Percentiles rank a stretch among this genome's conserved stretches.
Conservation (phyloP, 768 basidiomycete genomes). For the Phaeotremella skinneri region DNA sequence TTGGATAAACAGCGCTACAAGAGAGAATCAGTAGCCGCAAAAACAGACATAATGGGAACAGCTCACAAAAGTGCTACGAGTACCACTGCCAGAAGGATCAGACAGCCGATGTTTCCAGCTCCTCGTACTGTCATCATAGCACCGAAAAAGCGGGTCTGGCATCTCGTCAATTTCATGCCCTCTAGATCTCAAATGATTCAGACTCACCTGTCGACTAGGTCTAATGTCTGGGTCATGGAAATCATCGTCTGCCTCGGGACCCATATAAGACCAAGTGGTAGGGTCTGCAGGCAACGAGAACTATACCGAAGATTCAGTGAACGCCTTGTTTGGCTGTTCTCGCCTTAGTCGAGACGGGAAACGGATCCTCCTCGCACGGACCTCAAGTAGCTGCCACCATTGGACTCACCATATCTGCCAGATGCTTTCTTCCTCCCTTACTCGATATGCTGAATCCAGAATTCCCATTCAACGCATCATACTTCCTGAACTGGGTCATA, state of each 20-base stretch:
- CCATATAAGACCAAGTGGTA: slow-evolving; percentile 40
- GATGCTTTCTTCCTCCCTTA: slow-evolving; percentile 38
- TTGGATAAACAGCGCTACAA: slow-evolving; percentile 69
- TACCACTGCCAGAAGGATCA: slow-evolving; percentile 65
- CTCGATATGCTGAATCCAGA: slow-evolving; percentile 41
- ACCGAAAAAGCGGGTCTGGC: slow-evolving; percentile 42
- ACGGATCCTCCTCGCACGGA: no score
- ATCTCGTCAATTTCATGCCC: background rate
- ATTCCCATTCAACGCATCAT: slow-evolving; percentile 31
- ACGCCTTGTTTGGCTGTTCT: no score
- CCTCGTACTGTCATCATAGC: slow-evolving; percentile 76
- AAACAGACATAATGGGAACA: background rate
- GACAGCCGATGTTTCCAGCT: slow-evolving; percentile 70
- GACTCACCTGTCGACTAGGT: slow-evolving; percentile 17
- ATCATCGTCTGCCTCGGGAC: slow-evolving; percentile 48
- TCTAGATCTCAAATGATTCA: no score
- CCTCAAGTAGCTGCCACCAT: no score
- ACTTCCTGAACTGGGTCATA: slow-evolving; percentile 35
- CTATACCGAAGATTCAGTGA: no score
- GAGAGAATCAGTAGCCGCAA: background rate
- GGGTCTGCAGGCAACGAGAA: slow-evolving; percentile 47
- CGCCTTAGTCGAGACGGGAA: no score
- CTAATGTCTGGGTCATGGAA: slow-evolving; percentile 46
- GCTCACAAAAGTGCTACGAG: slow-evolving; percentile 68
- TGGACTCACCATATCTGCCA: slow-evolving; percentile 43